Evolutionary conservation across 129 eudicot species (phyloP), one percentile per base, ranked within the genome.

Genomic region (Scalesia atractyloides): DNA sequence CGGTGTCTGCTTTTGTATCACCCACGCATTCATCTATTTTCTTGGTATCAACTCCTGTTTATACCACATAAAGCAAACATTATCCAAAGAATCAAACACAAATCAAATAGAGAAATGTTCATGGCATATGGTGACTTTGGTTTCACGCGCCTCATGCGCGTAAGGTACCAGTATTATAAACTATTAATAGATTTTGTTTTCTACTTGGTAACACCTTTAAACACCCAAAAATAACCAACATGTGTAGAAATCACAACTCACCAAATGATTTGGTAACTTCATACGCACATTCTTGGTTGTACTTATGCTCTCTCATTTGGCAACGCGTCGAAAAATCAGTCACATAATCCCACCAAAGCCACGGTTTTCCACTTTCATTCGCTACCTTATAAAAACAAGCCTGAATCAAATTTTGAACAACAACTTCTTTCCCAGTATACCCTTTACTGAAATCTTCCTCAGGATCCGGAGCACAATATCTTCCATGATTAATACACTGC

Each of bases 281-380:
- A 44, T 80, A 71, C 16, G 97, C 90, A 61, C 92, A 91, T 46
- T 88, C 90, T 76, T 84, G 78, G 16, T 49, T 84, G 81, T 83
- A 87, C 77, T 85, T 87, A 7, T 84, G 76, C 34, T 85, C 86
- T 60, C 81, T 91, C 97, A 88, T 91, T 5, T 90, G 89, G 66
- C 97, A 91, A 47, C 76, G 84, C 73, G 84, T 86, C 22, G 84
- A 69, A 81, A 91, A 91, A 60, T 91, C 90, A 0, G 92, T 74
- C 20, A 86, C 96, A 82, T 88, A 91, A 66, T 91, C 96, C 97
- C 96, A 91, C 96, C 96, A 91, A 64, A 78, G 68, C 97, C 97
- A 91, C 5, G 97, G 83, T 52, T 81, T 91, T 50, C 92, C 90
- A 60, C 81, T 84, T 73, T 91, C 96, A 71, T 86, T 88, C 2